Conservation (phyloP, 192 early-diverging fungal species). For the Coemansia sp. region DNA sequence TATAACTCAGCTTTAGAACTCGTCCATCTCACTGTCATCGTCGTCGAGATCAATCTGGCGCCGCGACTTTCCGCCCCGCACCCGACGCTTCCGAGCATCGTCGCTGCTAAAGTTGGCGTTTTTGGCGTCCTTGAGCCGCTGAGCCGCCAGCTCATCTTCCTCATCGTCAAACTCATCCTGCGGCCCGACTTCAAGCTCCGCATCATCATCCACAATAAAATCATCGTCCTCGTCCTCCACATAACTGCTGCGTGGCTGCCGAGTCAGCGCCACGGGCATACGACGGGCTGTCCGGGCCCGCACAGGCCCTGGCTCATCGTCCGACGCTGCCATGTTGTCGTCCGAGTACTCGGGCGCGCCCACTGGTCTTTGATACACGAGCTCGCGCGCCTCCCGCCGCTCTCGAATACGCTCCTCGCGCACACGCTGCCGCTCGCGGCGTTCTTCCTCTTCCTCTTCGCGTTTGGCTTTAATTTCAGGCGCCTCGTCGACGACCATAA, state of each 20-base stretch:
- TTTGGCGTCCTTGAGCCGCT: constrained; percentile 37
- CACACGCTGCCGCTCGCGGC: constrained; percentile 42
- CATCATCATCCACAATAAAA: constrained; percentile 52
- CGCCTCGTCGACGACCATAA: constrained; percentile 43
- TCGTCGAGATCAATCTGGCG: constrained; percentile 36
- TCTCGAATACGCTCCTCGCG: constrained; percentile 42
- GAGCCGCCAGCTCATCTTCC: constrained; percentile 38
- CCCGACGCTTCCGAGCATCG: constrained; percentile 16
- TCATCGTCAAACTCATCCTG: constrained; percentile 50
- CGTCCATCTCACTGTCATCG: constrained; percentile 30
- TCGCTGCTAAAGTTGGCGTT: constrained; percentile 18
- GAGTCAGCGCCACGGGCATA: not conserved
- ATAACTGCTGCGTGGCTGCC: constrained; percentile 20
- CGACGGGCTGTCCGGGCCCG: constrained; percentile 15
- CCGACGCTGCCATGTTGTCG: constrained; percentile 4
- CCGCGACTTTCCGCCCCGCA: constrained; percentile 31
- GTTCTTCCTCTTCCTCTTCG: constrained; percentile 42
- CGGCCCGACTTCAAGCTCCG: constrained; percentile 47
- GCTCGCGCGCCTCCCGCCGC: constrained; percentile 32
- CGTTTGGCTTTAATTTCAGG: constrained; percentile 38
- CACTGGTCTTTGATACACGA: not conserved
- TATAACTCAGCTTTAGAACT: not conserved
- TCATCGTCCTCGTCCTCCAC: constrained; percentile 46
- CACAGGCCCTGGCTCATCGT: not conserved
- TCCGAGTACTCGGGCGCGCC: constrained; percentile 32